phyloP scores from a whole-genome alignment of 106 monocot species.

The Iris macrosiphon region DNA sequence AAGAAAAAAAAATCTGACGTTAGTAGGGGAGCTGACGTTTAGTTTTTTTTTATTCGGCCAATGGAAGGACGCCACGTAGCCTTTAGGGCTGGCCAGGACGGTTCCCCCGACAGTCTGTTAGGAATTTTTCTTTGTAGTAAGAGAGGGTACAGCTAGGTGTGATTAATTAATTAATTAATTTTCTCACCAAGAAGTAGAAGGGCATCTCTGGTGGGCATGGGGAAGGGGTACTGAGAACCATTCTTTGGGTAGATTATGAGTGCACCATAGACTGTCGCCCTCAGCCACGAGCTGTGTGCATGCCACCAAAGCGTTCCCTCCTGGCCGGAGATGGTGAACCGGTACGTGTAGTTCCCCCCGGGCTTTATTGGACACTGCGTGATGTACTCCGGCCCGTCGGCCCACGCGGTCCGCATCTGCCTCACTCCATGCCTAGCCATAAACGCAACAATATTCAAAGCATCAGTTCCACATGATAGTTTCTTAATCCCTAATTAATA shows the following conservation, averaged over 20 bases:
- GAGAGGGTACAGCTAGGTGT: too few species aligned
- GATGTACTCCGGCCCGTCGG: slow-evolving; percentile 51
- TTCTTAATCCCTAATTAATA: too few species aligned
- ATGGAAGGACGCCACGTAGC: too few species aligned
- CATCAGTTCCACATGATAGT: too few species aligned
- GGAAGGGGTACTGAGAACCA: slow-evolving; percentile 38
- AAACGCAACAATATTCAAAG: too few species aligned
- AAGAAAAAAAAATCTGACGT: too few species aligned
- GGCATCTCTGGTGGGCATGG: slow-evolving; percentile 35
- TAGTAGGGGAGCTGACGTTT: too few species aligned
- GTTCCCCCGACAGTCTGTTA: too few species aligned
- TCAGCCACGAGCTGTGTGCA: slow-evolving; percentile 52
- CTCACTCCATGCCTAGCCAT: slow-evolving; percentile 48
- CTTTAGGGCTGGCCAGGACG: too few species aligned
- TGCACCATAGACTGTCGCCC: slow-evolving; percentile 59
- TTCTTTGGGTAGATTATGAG: slow-evolving; percentile 35
- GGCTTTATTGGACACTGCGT: slow-evolving; percentile 65
- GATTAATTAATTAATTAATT: too few species aligned
- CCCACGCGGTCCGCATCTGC: slow-evolving; percentile 47
- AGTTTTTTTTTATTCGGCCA: too few species aligned
- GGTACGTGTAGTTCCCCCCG: slow-evolving; percentile 52
- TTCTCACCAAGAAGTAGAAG: slow-evolving; percentile 42
- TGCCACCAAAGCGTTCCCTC: slow-evolving; percentile 70
- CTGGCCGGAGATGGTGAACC: slow-evolving; percentile 37
- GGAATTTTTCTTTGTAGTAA: too few species aligned